These are phyloP conservation scores for Pichia cabralensis DNA, from an alignment of 805 yeast genomes.

Conservation along the genomic window DNA sequence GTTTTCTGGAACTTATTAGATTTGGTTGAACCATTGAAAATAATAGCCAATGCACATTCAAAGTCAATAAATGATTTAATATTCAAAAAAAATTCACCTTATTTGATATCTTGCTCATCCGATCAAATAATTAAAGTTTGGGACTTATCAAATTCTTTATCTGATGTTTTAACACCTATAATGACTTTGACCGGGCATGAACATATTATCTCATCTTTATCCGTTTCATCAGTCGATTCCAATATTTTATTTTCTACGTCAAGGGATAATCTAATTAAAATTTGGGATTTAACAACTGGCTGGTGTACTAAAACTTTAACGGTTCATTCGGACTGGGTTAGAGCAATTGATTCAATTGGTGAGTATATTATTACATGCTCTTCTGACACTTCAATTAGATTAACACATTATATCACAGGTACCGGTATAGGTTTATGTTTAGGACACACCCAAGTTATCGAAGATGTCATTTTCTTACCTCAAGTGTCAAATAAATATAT, in stretches of 20 bases:
- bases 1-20: constrained; percentile 63
- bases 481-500: constrained; percentile 33
- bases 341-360: constrained; percentile 33
- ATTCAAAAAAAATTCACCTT: constrained; percentile 37
- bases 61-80: constrained; percentile 49
- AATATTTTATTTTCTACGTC: constrained; percentile 49
- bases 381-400: constrained; percentile 63
- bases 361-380: constrained; percentile 64
- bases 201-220: constrained; percentile 64
- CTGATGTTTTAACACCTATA: constrained; percentile 24
- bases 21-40: constrained; percentile 47
- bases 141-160: constrained; percentile 33
- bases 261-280: constrained; percentile 48
- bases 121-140: constrained; percentile 57
- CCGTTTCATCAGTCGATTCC: constrained; percentile 39
- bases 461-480: constrained; percentile 62
- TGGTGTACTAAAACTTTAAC: constrained; percentile 54
- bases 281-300: constrained; percentile 64
- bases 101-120: constrained; percentile 39
- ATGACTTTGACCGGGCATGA: constrained; percentile 77
- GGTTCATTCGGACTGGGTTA: constrained; percentile 87
- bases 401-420: constrained; percentile 57
- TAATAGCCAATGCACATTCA: constrained; percentile 63
- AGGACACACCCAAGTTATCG: constrained; percentile 82
- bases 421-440: constrained; percentile 55